phyloP scores from a whole-genome alignment of 2,329 filamentous ascomycete genomes.

The Pseudogymnoascus sp. region DNA sequence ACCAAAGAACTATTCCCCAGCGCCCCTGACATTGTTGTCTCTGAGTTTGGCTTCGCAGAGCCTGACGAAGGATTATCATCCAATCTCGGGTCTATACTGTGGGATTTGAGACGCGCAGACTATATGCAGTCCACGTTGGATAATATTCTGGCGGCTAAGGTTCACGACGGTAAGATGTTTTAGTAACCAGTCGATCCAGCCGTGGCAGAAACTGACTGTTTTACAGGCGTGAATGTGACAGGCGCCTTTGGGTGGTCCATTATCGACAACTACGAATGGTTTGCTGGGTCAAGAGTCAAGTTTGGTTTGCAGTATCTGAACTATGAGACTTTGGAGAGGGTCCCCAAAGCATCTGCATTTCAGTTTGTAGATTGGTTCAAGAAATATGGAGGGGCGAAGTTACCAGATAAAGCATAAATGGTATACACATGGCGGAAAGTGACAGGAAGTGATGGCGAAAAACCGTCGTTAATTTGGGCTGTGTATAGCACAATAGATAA shows the following conservation, averaged over 20 bases:
- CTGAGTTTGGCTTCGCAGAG: slow-evolving; percentile 36
- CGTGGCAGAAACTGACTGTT: background rate
- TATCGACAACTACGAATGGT: slow-evolving; percentile 36
- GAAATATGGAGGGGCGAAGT: slow-evolving; percentile 11
- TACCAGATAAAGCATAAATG: background rate
- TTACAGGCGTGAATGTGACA: slow-evolving; percentile 31
- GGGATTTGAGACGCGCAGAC: slow-evolving; percentile 35
- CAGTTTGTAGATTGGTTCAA: slow-evolving; percentile 37
- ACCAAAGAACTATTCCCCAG: slow-evolving; percentile 36
- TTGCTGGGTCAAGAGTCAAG: slow-evolving; percentile 28
- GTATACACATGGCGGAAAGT: background rate
- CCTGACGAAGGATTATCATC: slow-evolving; percentile 30
- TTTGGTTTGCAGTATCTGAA: slow-evolving; percentile 38
- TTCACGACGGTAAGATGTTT: slow-evolving; percentile 25
- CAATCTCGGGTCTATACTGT: slow-evolving; percentile 28
- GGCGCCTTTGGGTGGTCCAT: slow-evolving; percentile 36
- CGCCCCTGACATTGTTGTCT: slow-evolving; percentile 34
- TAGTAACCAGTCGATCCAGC: background rate
- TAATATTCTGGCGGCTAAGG: slow-evolving; percentile 32
- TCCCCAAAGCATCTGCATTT: slow-evolving; percentile 35
- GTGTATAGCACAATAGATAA: background rate
- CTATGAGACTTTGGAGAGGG: slow-evolving; percentile 33
- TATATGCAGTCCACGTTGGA: slow-evolving; percentile 36
- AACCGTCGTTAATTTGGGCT: background rate
- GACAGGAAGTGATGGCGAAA: background rate